phyloP scores from a whole-genome alignment of 1,284 basidiomycete species.

The Trichosporon sp. region DNA sequence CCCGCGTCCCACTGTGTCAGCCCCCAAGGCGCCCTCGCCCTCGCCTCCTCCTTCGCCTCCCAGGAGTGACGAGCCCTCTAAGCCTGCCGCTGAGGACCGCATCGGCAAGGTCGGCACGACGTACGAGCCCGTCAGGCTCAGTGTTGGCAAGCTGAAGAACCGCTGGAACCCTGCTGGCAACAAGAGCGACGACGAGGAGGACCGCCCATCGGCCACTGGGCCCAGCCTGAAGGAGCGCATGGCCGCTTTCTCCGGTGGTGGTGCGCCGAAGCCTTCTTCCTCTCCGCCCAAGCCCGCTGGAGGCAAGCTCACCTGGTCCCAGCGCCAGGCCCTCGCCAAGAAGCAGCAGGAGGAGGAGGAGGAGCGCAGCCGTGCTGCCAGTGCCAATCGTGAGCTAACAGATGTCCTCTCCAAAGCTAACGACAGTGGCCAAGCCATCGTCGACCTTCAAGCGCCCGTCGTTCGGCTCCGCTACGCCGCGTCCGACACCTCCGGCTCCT shows the following conservation, averaged over 20 bases:
- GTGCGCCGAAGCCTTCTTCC: slow-evolving; percentile 12
- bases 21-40: slow-evolving; percentile 25
- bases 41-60: slow-evolving; percentile 21
- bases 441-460: slow-evolving; percentile 16
- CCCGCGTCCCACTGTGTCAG: slow-evolving; percentile 45
- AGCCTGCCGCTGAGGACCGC: slow-evolving; percentile 67
- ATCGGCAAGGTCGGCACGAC: slow-evolving; percentile 77
- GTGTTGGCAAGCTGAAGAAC: slow-evolving; percentile 69
- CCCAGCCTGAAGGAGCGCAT: slow-evolving; percentile 39
- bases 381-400: slow-evolving; percentile 33
- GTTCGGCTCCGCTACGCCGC: slow-evolving; percentile 11
- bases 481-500: slow-evolving; percentile 12
- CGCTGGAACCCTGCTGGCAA: slow-evolving; percentile 60
- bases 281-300: slow-evolving; percentile 20
- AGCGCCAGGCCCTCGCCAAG: slow-evolving; percentile 80
- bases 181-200: slow-evolving; percentile 22
- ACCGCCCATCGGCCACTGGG: slow-evolving; percentile 34
- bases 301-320: slow-evolving; percentile 84
- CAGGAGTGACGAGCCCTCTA: slow-evolving; percentile 49
- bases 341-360: slow-evolving; percentile 78
- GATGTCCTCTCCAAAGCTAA: neutral
- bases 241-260: slow-evolving; percentile 38
- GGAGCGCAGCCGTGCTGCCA: slow-evolving; percentile 57
- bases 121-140: slow-evolving; percentile 78
- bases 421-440: neutral